Conservation (phyloP, 202 grass and related monocot genomes). For the Zoysia matrella region DNA sequence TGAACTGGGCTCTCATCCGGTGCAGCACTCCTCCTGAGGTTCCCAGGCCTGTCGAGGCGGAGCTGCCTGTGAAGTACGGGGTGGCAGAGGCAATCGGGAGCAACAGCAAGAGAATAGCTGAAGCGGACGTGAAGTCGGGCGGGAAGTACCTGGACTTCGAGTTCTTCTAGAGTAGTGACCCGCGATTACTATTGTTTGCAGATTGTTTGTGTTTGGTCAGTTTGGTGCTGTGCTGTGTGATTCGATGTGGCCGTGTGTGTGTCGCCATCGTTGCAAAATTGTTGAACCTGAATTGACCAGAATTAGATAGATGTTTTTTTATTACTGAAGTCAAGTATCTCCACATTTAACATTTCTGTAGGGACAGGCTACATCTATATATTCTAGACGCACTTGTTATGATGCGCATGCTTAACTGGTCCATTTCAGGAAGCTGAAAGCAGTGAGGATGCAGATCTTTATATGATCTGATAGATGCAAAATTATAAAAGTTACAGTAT, state of each 20-base stretch:
- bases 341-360: neutral
- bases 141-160: constrained; percentile 96
- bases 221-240: constrained; percentile 38
- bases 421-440: neutral
- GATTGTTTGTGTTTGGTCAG: constrained; percentile 34
- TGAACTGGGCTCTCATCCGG: constrained; percentile 97
- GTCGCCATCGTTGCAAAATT: constrained; percentile 28
- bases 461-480: neutral
- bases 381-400: neutral
- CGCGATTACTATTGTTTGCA: constrained; percentile 35
- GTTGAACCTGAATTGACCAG: constrained; percentile 38
- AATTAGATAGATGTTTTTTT: constrained; percentile 36
- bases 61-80: constrained; percentile 68
- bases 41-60: constrained; percentile 67
- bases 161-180: constrained; percentile 75
- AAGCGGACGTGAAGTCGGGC: constrained; percentile 58
- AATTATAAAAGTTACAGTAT: too few relatives aligned
- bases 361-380: neutral
- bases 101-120: constrained; percentile 60
- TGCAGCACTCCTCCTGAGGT: constrained; percentile 94
- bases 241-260: constrained; percentile 39
- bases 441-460: neutral
- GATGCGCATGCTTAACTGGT: neutral
- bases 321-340: neutral
- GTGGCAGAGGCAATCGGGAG: constrained; percentile 48